Conservation (phyloP, 2,329 filamentous ascomycete genomes). For the Magnaporthiopsis incrustans region DNA sequence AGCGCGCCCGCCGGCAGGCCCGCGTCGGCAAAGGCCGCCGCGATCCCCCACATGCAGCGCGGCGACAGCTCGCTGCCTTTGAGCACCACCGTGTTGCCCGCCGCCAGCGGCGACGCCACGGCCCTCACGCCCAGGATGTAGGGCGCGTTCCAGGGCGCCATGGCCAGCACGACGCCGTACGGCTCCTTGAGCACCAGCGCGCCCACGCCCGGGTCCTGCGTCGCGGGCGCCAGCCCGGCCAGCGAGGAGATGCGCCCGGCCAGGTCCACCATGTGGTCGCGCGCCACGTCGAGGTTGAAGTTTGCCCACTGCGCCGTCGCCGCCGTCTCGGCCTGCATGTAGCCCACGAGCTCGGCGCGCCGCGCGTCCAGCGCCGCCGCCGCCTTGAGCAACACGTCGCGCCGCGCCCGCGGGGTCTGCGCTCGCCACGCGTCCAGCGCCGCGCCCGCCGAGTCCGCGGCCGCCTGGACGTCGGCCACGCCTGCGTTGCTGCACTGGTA, state of each 20-base stretch:
- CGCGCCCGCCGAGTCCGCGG: conserved; percentile 42
- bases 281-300: conserved; percentile 30
- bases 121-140: conserved; percentile 45
- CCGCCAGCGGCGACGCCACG: conserved; percentile 60
- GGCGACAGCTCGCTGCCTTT: conserved; percentile 66
- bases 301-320: conserved; percentile 28
- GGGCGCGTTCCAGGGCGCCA: conserved; percentile 69
- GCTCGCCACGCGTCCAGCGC: conserved; percentile 65
- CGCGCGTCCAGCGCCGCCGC: conserved; percentile 55
- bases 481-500: conserved; percentile 20
- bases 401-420: conserved; percentile 50
- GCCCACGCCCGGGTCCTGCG: conserved; percentile 22
- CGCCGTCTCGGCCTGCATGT: conserved; percentile 47
- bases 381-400: conserved; percentile 63
- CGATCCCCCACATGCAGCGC: conserved; percentile 54
- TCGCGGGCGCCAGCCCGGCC: conserved; percentile 24
- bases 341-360: conserved; percentile 49
- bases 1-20: conserved; percentile 69
- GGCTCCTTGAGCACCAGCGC: conserved; percentile 68
- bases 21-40: conserved; percentile 59
- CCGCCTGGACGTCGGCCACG: conserved; percentile 20
- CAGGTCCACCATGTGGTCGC: conserved; percentile 32
- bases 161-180: conserved; percentile 69
- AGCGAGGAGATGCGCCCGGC: conserved; percentile 28
- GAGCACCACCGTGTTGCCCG: conserved; percentile 68